Base-by-base conservation (phyloP, 148 eudicot species). In the Dysphania ambrosioides region DNA sequence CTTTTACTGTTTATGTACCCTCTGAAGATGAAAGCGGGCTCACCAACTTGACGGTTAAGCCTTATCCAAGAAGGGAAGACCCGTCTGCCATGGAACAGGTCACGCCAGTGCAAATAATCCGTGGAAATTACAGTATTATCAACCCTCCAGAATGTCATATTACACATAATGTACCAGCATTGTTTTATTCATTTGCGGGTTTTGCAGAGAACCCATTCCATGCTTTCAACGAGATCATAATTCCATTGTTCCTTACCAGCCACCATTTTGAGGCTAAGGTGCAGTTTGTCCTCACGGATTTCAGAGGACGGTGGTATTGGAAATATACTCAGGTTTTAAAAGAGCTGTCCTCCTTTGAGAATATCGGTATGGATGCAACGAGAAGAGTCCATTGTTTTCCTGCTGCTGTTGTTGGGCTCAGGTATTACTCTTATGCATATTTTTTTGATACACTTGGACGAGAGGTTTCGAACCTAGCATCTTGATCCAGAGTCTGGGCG, bases 101-200 rank as follows among this genome's bases (percentile, higher is more conserved):
- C n/a, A 70, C 83, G n/a, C 82, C 93, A 2, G 84, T 86, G 3
- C 71, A 86, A 21, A 77, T 89, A 58, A 31, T 87, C 4, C 81
- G 70, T 2, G 88, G 82, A 68, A 77, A 74, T 27, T 16, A 26
- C n/a, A 51, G 55, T 55, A 58, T 24, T 19, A 80, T 59, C 27
- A 49, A 77, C 67, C 47, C 80, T 19, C 88, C 87, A 15, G 70
- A 77, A 32, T 90, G 95, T 66, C 57, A 82, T 16, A 77, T 83
- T 68, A 80, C 30, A 53, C 91, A 90, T 75, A 13, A 77, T 11
- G 85, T 77, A 18, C 89, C 94, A 3, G 93, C 86, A 0, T 51
- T 87, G 51, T 10, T 89, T n/a, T 89, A 86, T 84, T 57, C 83
- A 19, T 80, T 75, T 67, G 79, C 79, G 0, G 83, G 83, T 38